These are phyloP conservation scores for rapeseed (Brassica napus) DNA, from an alignment of 345 rosid species.

Conservation along the genomic window Da-Ae NC_063444.1:1563501-1564000, in stretches of 20 bases:
- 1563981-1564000: neutral
- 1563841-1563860: neutral
- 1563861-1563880: neutral
- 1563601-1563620: neutral
- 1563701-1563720: slow-evolving; percentile 36
- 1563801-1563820: neutral
- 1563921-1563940: neutral
- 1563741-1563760: slow-evolving; percentile 21
- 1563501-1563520: slow-evolving; percentile 37
- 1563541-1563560: slow-evolving; percentile 6
- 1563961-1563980: neutral
- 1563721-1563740: slow-evolving; percentile 41
- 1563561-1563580: neutral
- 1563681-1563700: slow-evolving; percentile 19
- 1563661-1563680: slow-evolving; percentile 28
- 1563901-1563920: neutral
- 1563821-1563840: neutral
- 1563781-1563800: neutral
- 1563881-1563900: neutral
- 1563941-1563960: neutral
- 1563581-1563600: neutral
- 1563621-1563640: slow-evolving; percentile 33
- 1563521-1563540: slow-evolving; percentile 43
- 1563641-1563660: slow-evolving; percentile 31
- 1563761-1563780: neutral